Conservation (phyloP, 139 green algal genomes). For the Auxenochlorella pyrenoidosa region DNA sequence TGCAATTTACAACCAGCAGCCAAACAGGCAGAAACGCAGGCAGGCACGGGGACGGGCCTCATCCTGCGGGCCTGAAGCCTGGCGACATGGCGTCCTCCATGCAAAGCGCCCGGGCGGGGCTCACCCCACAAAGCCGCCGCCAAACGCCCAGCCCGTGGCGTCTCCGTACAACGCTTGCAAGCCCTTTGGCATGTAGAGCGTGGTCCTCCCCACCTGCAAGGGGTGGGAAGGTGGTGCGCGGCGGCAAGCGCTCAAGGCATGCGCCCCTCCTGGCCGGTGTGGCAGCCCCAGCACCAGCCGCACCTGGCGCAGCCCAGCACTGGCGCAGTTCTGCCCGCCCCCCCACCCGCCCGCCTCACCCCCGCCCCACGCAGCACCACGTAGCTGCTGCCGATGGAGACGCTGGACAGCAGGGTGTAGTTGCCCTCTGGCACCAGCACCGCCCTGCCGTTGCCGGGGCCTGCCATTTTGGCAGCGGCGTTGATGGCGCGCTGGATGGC, state of each 20-base stretch:
- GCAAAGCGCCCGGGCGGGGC: not conserved
- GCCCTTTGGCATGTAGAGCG: not conserved
- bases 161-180: not conserved
- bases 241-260: not conserved
- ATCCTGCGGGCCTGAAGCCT: not conserved
- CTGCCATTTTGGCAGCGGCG: not conserved
- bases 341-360: not conserved
- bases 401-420: not conserved
- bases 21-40: too few relatives aligned
- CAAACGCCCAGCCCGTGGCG: not conserved
- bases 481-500: not conserved
- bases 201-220: not conserved
- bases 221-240: too few relatives aligned
- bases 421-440: not conserved
- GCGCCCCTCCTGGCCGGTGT: too few relatives aligned
- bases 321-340: not conserved
- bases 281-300: not conserved
- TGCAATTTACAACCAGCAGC: not conserved
- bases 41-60: too few relatives aligned
- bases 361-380: slow-evolving; percentile 4
- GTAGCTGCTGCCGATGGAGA: not conserved
- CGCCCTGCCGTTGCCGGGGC: not conserved
- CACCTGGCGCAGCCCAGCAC: not conserved
- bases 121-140: slow-evolving; percentile 9
- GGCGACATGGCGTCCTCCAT: not conserved